Conservation (phyloP, 768 basidiomycete species). For the Lentinula raphanica region DNA sequence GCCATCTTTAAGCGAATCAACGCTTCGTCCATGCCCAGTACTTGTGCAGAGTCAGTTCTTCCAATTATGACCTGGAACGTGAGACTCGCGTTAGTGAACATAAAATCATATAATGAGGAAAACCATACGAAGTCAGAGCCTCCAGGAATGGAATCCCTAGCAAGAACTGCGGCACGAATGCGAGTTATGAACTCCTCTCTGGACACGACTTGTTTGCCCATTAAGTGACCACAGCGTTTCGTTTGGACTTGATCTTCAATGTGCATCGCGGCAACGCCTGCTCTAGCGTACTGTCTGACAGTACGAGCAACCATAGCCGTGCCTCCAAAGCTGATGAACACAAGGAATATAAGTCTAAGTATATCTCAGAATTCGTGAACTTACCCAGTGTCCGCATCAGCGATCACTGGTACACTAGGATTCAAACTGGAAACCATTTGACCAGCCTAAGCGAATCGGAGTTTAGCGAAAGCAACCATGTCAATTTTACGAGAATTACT, state of each 20-base stretch:
- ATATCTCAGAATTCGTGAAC: constrained; percentile 2
- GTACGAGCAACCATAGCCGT: constrained; percentile 73
- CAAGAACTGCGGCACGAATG: constrained; percentile 72
- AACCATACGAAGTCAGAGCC: constrained; percentile 65
- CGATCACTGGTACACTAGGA: constrained; percentile 66
- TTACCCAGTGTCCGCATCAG: constrained; percentile 76
- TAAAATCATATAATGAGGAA: background rate
- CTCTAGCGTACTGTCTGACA: constrained; percentile 61
- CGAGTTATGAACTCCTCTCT: constrained; percentile 71
- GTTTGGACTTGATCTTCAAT: constrained; percentile 84
- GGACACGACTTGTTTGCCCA: constrained; percentile 79
- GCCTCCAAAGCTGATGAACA: constrained; percentile 50
- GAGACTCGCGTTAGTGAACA: background rate
- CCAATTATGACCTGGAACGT: constrained; percentile 57
- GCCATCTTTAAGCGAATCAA: constrained; percentile 61
- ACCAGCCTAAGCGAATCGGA: constrained; percentile 36
- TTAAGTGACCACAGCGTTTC: constrained; percentile 73
- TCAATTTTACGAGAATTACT: constrained; percentile 6
- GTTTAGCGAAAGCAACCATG: background rate
- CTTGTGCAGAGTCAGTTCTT: constrained; percentile 74
- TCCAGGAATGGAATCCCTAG: constrained; percentile 71
- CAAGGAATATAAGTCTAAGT: background rate
- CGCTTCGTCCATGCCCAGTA: constrained; percentile 76
- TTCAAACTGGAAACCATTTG: constrained; percentile 66
- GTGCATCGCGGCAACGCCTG: constrained; percentile 71